phyloP scores from a whole-genome alignment of 139 green algal species.

The Trebouxia sp. region DNA sequence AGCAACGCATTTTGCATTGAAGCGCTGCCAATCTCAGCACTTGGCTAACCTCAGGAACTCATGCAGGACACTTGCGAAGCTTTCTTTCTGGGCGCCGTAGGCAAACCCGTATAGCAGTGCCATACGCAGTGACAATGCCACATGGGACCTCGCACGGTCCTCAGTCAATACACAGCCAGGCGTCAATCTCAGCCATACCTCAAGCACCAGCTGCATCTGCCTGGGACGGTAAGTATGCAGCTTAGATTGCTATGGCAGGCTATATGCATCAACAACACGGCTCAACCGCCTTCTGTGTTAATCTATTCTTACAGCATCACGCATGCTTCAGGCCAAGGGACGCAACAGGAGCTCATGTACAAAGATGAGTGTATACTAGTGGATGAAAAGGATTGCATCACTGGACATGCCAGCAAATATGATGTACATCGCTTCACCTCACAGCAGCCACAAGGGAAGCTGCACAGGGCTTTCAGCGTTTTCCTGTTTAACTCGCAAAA shows the following conservation, averaged over 20 bases:
- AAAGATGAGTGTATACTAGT: constrained; percentile 92
- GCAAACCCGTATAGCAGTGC: too few relatives aligned
- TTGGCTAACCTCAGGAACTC: too few relatives aligned
- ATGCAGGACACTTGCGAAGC: too few relatives aligned
- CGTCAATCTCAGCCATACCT: neutral
- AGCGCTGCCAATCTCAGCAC: too few relatives aligned
- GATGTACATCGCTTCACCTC: constrained; percentile 67
- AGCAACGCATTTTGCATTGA: too few relatives aligned
- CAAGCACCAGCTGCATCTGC: neutral
- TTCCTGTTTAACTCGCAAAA: constrained; percentile 93
- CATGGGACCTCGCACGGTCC: too few relatives aligned
- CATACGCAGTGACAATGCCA: too few relatives aligned
- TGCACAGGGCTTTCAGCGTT: constrained; percentile 95
- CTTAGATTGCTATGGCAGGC: neutral
- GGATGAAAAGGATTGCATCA: constrained; percentile 78
- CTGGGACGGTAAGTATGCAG: neutral
- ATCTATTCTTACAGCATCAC: neutral
- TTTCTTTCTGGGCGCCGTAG: too few relatives aligned
- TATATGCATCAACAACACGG: neutral
- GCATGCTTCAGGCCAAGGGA: neutral
- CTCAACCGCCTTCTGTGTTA: neutral
- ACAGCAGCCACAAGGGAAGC: constrained; percentile 59
- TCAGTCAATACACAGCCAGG: neutral
- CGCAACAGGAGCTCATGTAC: constrained; percentile 86
- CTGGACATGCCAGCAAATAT: constrained; percentile 80